phyloP scores from a whole-genome alignment of 2,329 filamentous ascomycete genomes.

The Fusarium azukiicola region DNA sequence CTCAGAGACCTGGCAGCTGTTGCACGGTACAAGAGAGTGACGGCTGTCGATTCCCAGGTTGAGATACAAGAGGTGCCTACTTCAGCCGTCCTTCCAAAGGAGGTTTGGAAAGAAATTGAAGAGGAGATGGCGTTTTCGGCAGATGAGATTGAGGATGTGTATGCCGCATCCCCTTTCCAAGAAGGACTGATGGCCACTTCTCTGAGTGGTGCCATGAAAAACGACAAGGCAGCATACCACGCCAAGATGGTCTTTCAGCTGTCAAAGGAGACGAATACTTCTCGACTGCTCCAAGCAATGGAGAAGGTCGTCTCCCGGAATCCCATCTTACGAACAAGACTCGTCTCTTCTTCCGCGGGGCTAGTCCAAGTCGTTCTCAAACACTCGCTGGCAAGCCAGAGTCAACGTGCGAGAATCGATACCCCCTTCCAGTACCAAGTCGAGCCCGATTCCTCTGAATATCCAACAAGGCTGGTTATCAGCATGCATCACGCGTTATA shows the following conservation, averaged over 20 bases:
- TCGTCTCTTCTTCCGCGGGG: neutral
- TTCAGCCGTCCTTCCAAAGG: neutral
- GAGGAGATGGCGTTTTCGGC: neutral
- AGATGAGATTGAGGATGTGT: neutral
- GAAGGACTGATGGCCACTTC: conserved; percentile 9
- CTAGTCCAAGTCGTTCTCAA: neutral
- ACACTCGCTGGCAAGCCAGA: neutral
- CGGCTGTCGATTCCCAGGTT: neutral
- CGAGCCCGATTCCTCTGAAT: neutral
- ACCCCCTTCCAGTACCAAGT: neutral
- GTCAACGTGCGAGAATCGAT: too few species aligned
- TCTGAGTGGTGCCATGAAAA: neutral
- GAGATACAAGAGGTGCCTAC: neutral
- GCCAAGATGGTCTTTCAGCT: conserved; percentile 9
- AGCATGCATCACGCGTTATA: neutral
- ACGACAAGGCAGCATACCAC: neutral
- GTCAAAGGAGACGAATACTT: neutral
- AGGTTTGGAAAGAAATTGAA: neutral
- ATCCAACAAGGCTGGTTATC: neutral
- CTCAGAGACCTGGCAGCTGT: conserved; percentile 1
- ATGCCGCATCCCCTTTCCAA: neutral
- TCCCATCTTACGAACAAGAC: neutral
- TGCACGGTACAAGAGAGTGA: neutral
- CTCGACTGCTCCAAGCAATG: neutral
- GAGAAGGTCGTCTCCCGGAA: neutral